Evolutionary conservation across 2,329 filamentous ascomycete species (phyloP), one percentile per base, ranked within the genome.

Genomic region (Cercospora citrullina): DNA sequence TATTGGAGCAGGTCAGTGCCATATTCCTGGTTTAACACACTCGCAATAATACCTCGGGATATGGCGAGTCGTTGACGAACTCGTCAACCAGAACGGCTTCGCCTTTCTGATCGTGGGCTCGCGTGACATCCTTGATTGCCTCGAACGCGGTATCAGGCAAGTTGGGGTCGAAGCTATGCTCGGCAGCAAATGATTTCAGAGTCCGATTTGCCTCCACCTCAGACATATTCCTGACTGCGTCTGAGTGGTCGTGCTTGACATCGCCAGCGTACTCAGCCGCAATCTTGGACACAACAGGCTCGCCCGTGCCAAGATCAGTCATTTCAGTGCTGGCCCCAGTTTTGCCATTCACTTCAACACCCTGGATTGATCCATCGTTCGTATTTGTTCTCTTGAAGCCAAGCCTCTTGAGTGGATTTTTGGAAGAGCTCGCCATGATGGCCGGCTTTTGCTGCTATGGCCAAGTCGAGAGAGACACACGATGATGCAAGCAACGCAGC

Each of bases 51-150:
- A 90, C 88, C 80, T 90, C 88, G 42, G 87, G 87, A 74, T 90
- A 90, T 2, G 88, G 88, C 59, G 88, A 90, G 76, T 90, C 87
- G 66, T 90, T 87, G 75, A 89, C 84, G 74, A 89, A 81, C 67
- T 86, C 85, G 72, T 86, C 84, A 73, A 88, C 86, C 71, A 89
- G 84, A 68, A 84, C 83, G 60, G 86, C 78, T 64, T 85, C 86
- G 76, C 86, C 85, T 72, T 85, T 85, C 71, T 83, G 81, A 77
- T 88, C 85, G 67, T 84, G 82, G 1, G 83, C 84, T 51, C 83
- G 79, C 57, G 89, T 81, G 30, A 84, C 87, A 55, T 85, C 82
- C 67, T 89, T 86, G 69, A 90, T 83, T 77, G 88, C 86, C 69
- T 87, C 85, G 62, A 87, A 79, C 59, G 89, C 83, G 69, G 89